These are phyloP conservation scores for Lactifluus rugatus DNA, from an alignment of 768 basidiomycete genomes.

Conservation along the genomic window DNA sequence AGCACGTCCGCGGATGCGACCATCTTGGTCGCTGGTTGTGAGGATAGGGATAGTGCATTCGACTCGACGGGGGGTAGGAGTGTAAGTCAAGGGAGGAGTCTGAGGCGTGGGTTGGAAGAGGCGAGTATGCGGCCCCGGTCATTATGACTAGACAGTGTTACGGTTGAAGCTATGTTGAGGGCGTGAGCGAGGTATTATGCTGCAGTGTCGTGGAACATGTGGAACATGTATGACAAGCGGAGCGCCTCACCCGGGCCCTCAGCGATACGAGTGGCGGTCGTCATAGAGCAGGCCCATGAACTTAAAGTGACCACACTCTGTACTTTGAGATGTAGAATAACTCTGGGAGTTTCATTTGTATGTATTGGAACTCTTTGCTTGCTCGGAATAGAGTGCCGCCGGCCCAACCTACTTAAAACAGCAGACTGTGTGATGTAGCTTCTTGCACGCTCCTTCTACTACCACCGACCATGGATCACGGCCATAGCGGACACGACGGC, in stretches of 20 bases:
- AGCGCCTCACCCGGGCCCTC: not conserved
- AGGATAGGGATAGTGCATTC: not conserved
- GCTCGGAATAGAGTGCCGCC: not conserved
- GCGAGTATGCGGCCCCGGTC: not conserved
- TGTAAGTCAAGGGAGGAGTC: not conserved
- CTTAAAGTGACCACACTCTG: not conserved
- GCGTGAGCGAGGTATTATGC: not conserved
- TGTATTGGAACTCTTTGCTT: not conserved
- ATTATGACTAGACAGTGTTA: not conserved
- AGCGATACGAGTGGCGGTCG: too few species aligned
- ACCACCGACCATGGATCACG: conserved; percentile 25
- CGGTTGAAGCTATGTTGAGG: too few species aligned
- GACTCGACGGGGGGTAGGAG: not conserved
- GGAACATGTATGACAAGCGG: too few species aligned
- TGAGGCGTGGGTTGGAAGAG: not conserved
- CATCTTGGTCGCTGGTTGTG: not conserved
- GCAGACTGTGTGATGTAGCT: not conserved
- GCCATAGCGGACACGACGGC: conserved; percentile 35
- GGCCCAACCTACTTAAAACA: not conserved
- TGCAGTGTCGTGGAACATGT: not conserved
- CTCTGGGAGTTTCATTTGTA: too few species aligned
- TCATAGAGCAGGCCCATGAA: not conserved
- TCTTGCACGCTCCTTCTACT: not conserved
- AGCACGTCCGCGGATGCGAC: conserved; percentile 6
- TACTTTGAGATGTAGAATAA: not conserved